Base-by-base conservation (phyloP, 768 basidiomycete species). In the Rhodotorula paludigena region DNA sequence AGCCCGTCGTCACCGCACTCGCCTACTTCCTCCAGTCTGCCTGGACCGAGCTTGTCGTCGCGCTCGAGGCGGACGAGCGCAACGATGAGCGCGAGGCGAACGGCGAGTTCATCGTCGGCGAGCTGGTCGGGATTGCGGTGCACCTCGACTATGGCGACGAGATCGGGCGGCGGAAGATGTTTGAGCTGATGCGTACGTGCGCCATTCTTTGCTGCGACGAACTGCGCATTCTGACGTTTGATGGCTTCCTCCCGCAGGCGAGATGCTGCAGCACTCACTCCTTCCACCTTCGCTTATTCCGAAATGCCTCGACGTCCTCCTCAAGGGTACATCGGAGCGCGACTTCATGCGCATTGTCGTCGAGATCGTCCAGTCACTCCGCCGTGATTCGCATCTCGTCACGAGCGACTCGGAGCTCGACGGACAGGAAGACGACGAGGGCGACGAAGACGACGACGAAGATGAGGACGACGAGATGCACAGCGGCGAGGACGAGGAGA, bases 141-240 rank as follows among this genome's bases (percentile, higher is more conserved):
- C 84, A 87, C 67, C 81, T 92, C 35, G 93, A 97, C 77, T 97
- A 93, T 74, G 84, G 86, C 0, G 94, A 98, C 79, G 92, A 96
- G 78, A 89, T 88, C 66, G 93, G 94, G 7, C 80, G 91, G 66
- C 80, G 91, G 65, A 89, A 88, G 78, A 92, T 92, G 87, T 89
- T 89, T 74, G 82, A 84, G 57, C 85, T 93, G 39, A 85, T 93
- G 73, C 85, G 91, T 88, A 68, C 78, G 89, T 85, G 25, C 16
- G n/a, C 30, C 21, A 5, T 7, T 38, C 25, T 42, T 18, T 45
- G 11, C 35, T 55, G n/a, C n/a, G n/a, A n/a, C n/a, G n/a, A n/a
- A 42, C 73, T 23, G 45, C 18, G 6, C 39, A 36, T 10, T 51
- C n/a, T 25, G 35, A 14, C 52, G 49, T 2, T 39, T 30, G 28